A percentile compares a stretch with the other conserved stretches of the same genome.
These are phyloP conservation scores for Penicillium fuscoglaucum DNA, from an alignment of 2,329 filamentous ascomycete genomes.

Conservation along the genomic window DNA sequence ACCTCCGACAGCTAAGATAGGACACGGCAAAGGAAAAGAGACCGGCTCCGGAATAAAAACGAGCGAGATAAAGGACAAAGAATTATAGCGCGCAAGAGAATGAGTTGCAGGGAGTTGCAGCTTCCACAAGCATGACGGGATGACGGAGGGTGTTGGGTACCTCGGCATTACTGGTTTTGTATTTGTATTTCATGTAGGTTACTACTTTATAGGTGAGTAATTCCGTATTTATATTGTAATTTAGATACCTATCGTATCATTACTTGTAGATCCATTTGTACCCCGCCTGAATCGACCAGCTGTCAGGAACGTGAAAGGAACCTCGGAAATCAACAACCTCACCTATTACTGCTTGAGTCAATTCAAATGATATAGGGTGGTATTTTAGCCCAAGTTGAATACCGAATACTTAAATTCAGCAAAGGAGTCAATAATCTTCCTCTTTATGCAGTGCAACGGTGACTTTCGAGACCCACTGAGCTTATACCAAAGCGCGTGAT, in stretches of 20 bases:
- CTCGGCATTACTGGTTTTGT: slow-evolving; percentile 6
- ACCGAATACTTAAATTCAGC: background rate
- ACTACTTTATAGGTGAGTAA: fast-evolving
- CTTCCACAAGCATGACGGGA: slow-evolving; percentile 17
- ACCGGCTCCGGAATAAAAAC: slow-evolving; percentile 18
- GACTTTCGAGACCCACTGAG: background rate
- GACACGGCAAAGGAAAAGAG: slow-evolving; percentile 13
- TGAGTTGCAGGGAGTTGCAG: slow-evolving; percentile 21
- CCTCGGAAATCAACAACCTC: background rate
- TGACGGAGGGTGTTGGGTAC: slow-evolving; percentile 18
- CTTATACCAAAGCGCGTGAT: background rate
- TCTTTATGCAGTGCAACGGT: background rate
- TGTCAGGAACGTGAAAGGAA: slow-evolving; percentile 21
- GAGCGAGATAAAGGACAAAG: slow-evolving; percentile 7
- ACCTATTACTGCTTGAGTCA: background rate
- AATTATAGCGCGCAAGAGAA: slow-evolving; percentile 10
- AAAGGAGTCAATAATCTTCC: background rate
- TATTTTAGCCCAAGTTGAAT: background rate
- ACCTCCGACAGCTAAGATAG: slow-evolving; percentile 1
- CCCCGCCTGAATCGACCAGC: slow-evolving; percentile 27
- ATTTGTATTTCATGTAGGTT: background rate
- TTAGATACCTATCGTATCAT: background rate
- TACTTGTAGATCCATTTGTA: background rate
- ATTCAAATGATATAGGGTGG: background rate
- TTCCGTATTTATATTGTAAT: background rate